Evolutionary conservation across 768 basidiomycete species (phyloP).

Genomic region (Coprinopsis sp.): DNA sequence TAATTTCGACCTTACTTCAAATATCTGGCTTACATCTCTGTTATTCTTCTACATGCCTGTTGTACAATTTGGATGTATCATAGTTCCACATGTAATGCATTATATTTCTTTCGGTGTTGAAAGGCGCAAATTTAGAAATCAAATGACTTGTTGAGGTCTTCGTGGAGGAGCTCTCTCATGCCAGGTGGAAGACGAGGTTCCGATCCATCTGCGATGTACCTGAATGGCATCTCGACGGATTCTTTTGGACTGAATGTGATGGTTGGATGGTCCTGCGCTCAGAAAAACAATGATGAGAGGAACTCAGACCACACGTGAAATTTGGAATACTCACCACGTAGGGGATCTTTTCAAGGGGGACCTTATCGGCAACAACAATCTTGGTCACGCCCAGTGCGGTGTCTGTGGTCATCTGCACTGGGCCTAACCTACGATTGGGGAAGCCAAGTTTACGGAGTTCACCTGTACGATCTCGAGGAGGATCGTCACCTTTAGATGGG

Average conservation of each 20-base stretch:
- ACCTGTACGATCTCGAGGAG: constrained; percentile 87
- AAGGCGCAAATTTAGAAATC: no score
- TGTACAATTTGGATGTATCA: constrained; percentile 1
- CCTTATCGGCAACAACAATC: constrained; percentile 71
- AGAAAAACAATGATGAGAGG: background rate
- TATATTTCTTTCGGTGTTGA: background rate
- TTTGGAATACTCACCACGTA: constrained; percentile 57
- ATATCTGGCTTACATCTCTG: background rate
- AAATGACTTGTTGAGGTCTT: constrained; percentile 84
- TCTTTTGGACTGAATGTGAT: constrained; percentile 84
- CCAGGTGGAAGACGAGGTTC: constrained; percentile 82
- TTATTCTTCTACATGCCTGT: no score
- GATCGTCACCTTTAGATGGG: constrained; percentile 74
- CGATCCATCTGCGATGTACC: constrained; percentile 44
- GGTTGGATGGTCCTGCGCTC: constrained; percentile 77
- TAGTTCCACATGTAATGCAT: background rate
- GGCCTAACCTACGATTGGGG: constrained; percentile 77
- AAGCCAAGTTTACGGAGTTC: constrained; percentile 87
- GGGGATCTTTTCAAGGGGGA: constrained; percentile 65
- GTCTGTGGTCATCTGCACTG: constrained; percentile 97
- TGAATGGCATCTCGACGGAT: constrained; percentile 97
- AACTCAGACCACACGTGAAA: background rate
- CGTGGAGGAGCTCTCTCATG: constrained; percentile 81
- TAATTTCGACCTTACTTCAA: no score
- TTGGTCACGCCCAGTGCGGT: constrained; percentile 93